Conservation (phyloP, 306 rosid genomes). For the Medicago arabica region DNA sequence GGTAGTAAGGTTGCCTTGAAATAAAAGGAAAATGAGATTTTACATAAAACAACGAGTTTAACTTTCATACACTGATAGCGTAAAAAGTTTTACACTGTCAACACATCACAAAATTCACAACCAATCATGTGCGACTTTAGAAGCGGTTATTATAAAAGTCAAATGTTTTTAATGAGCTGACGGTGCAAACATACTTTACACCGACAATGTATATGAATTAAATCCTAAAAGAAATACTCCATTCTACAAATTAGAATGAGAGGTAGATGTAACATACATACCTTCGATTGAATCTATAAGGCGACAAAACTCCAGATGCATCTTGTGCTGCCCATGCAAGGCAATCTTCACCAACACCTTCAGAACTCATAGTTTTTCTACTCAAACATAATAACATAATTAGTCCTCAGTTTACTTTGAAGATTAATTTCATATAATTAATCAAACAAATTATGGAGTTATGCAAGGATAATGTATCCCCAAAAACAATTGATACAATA, state of each 20-base stretch:
- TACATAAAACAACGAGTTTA: too few species aligned
- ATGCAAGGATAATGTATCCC: neutral
- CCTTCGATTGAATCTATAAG: slow-evolving; percentile 82
- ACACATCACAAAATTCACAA: too few species aligned
- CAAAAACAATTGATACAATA: neutral
- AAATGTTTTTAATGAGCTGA: too few species aligned
- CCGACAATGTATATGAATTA: too few species aligned
- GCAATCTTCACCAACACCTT: slow-evolving; percentile 53
- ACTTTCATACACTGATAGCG: too few species aligned
- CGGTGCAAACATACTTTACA: too few species aligned
- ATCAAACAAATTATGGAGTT: neutral
- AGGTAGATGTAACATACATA: slow-evolving; percentile 13
- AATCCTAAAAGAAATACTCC: too few species aligned
- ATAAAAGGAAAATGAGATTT: too few species aligned
- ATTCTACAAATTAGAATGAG: too few species aligned
- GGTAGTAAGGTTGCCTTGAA: neutral
- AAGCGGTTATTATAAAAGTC: too few species aligned
- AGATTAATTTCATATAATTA: neutral
- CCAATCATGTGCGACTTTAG: too few species aligned
- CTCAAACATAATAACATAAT: slow-evolving; percentile 20
- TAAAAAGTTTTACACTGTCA: too few species aligned
- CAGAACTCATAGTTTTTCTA: slow-evolving; percentile 54
- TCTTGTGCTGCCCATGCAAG: slow-evolving; percentile 87
- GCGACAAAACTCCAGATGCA: slow-evolving; percentile 69
- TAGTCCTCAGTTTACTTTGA: slow-evolving; percentile 6